Evolutionary conservation across 179 eudicot species (phyloP), one percentile per base, ranked within the genome.

Genomic region (Pouteria campechiana): DNA sequence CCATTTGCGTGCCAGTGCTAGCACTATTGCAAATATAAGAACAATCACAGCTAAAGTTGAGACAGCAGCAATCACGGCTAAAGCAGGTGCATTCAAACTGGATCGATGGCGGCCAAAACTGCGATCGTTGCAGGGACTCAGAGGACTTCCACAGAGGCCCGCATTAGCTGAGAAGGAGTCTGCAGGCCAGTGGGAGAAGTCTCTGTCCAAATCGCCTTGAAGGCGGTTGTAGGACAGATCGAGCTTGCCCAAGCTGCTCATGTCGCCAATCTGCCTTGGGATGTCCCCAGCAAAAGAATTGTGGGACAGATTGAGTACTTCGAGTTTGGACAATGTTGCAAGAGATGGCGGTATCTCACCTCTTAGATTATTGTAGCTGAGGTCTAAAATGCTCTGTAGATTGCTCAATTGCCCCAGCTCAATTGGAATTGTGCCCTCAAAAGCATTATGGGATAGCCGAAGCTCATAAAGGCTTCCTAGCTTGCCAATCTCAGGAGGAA

Each of bases 231-330:
- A 78, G 2, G 99, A 92, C 37, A 87, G 77, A 48, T 87, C 72
- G 14, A 87, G 76, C 41, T 52, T 62, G 22, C 68, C 83, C 49
- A 92, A 72, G 56, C 99, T 92, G 57, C 78, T 79, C 99, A 92
- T 87, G 34, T 64, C 72, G 43, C 75, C 59, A 13, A 92, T 65
- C 45, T 55, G 75, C 29, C 69, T 64, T 25, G 99, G 96, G 20
- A 87, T 61, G 27, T 64, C 73, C 6, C 99, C 99, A 0, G 44
- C 40, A 5, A 92, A 76, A 24, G 58, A 72, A 59, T 92, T 92
- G 67, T 80, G 81, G 13, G 99, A 87, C 14, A 92, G 63, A 51
- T 72, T 74, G 27, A 86, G 85, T 17, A 65, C 69, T 63, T 87
- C 99, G 4, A 92, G 85, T 58, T 83, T 92, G 0, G 67, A 46